Evolutionary conservation across 2,329 filamentous ascomycete species (phyloP).

Genomic region (Colletotrichum aenigma): DNA sequence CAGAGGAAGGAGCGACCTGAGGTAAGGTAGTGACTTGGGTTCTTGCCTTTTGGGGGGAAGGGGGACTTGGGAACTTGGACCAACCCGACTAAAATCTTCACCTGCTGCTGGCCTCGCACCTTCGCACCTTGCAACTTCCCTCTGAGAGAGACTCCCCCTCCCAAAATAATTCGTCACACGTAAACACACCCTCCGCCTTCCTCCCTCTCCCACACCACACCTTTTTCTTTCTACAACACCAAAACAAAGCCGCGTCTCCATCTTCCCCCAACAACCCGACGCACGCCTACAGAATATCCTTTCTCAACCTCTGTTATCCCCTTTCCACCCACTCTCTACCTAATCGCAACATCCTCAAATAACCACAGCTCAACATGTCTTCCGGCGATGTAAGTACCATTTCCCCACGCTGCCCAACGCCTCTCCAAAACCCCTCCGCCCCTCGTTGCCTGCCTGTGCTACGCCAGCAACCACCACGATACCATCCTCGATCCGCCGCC

Average conservation of each 20-base stretch:
- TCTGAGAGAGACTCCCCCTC: conserved; percentile 4
- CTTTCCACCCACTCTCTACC: background rate
- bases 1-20: background rate
- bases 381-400: conserved; percentile 23
- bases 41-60: background rate
- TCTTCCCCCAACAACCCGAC: conserved; percentile 7
- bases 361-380: conserved; percentile 21
- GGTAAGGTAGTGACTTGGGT: background rate
- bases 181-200: conserved; percentile 19
- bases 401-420: conserved; percentile 17
- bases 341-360: conserved; percentile 4
- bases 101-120: conserved; percentile 5
- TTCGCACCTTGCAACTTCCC: conserved; percentile 16
- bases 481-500: background rate
- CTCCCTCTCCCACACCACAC: conserved; percentile 17
- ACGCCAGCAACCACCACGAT: background rate
- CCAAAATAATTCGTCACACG: conserved; percentile 23
- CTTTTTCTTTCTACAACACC: conserved; percentile 17
- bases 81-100: conserved; percentile 22
- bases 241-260: conserved; percentile 20
- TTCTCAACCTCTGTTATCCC: background rate
- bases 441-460: conserved; percentile 8
- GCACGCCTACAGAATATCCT: conserved; percentile 7
- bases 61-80: background rate
- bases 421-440: conserved; percentile 18